Base-by-base conservation (phyloP, 169 alveolate species). In the Neospora caninum region DNA sequence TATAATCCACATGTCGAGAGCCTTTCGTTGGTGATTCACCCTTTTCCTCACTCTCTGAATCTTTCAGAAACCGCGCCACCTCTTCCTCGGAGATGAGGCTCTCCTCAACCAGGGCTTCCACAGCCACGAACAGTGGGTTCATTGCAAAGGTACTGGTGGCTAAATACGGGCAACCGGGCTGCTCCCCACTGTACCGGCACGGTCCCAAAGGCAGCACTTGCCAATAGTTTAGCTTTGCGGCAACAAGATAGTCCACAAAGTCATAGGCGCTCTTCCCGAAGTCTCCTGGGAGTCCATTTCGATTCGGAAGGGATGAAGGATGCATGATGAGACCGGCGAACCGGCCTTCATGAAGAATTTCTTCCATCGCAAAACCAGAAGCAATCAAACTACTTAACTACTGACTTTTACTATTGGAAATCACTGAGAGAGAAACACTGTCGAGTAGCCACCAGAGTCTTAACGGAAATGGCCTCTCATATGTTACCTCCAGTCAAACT, bases 121-220 rank as follows among this genome's bases (percentile, higher is more conserved):
- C 89, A 27, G 92, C 70, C 29, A 93, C 93, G 69, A 93, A 69
- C 84, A 93, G 53, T 0, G 95, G 95, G 78, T 93, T 93, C 91
- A 87, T 80, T 13, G 95, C 95, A 86, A 93, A 93, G 18, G 95
- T 70, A 43, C 95, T 93, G 18, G 93, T 73, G 93, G 93, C 88
- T 42, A 93, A 42, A 31, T 93, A 93, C 31, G 95, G 95, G 49
- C 93, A 93, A 22, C 93, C 95, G 22, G 93, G 93, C 42, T 88
- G 93, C 41, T 84, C 91, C 87, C 88, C 80, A 39, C 69, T 41
- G 70, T 93, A 93, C 43, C 89, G 84, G 84, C 95, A 93, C 69
- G 95, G 95, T 4, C 95, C 95, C 39, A 93, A 91, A 0, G 95
- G 95, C 31, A 93, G 87, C 80, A 93, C 95, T 42, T 93, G 95